Conservation (phyloP, 345 rosid genomes). For the Odontarrhena argentea region DNA sequence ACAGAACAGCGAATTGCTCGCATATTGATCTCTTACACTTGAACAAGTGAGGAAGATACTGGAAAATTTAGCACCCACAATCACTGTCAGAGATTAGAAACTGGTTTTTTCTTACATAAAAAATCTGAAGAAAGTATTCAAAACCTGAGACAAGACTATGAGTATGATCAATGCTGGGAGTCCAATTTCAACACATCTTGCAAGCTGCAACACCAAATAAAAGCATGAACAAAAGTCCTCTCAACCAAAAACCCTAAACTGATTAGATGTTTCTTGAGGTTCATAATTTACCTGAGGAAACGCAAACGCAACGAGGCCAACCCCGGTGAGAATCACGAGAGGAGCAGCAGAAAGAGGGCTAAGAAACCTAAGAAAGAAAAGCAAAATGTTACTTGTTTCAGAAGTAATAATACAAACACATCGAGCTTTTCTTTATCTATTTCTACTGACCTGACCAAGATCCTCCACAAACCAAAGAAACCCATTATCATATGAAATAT, state of each 20-base stretch:
- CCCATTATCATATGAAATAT: constrained; percentile 64
- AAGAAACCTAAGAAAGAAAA: constrained; percentile 54
- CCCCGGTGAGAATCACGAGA: constrained; percentile 78
- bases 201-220: constrained; percentile 51
- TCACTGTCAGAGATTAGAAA: constrained; percentile 11
- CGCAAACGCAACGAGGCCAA: constrained; percentile 68
- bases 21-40: constrained; percentile 47
- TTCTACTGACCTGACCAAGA: constrained; percentile 56
- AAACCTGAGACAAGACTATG: constrained; percentile 79
- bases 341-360: constrained; percentile 84
- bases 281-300: constrained; percentile 67
- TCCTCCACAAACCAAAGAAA: constrained; percentile 83
- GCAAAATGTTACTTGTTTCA: not conserved
- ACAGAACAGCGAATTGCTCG: constrained; percentile 62
- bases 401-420: constrained; percentile 5
- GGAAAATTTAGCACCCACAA: constrained; percentile 31
- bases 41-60: constrained; percentile 68
- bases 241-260: not conserved
- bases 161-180: constrained; percentile 73
- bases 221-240: not conserved
- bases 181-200: constrained; percentile 78
- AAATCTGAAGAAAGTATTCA: not conserved
- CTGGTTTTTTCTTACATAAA: not conserved
- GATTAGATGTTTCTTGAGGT: not conserved
- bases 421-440: not conserved